Base-by-base conservation (phyloP, 768 basidiomycete genomes). In the Sistotremastrum suecicum region DNA sequence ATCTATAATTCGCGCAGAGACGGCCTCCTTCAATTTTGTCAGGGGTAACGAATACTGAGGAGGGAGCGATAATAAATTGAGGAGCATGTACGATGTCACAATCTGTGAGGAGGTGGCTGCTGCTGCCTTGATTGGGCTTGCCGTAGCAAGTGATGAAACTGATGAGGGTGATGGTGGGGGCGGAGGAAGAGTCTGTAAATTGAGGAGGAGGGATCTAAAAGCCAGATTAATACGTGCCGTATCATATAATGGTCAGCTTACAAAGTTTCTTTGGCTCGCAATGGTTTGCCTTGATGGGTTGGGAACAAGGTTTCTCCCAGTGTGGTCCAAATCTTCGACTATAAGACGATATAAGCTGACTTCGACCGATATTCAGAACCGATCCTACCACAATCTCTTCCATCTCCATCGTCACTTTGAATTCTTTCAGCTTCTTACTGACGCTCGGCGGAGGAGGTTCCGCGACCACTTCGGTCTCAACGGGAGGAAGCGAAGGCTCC, bases 281-380 rank as follows among this genome's bases (percentile, higher is more conserved):
- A 71, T 29, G 71, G 67, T 45, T 67, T 70, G 44, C 58, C 72
- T 7, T 59, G 53, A 53, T 73, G 64, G 9, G 73, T 74, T 11
- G 76, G 74, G 63, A 74, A 70, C 11, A 86, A 66, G 34, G 77
- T 63, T 39, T 85, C 82, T 12, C 78, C 74, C 7, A 78, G 65
- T 7, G 77, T 74, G 7, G 65, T 49, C 80, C 82, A 83, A 51
- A 88, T 79, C 55, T 76, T 83, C 30, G 69, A 57, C 85, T 87
- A 51, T 5, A 36, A 43, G 49, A 11, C n/a, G 28, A 45, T 31
- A 40, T 42, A 48, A 41, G 36, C 12, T 39, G n/a, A 41, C 31
- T n/a, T 4, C 3, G 46, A n/a, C 30, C 32, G 41, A 8, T 40
- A 34, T 5, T 39, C 20, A 39, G 10, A 47, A 34, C 42, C 7